phyloP scores from a whole-genome alignment of 148 eudicot species.

The Amaranthus palmeri region DNA sequence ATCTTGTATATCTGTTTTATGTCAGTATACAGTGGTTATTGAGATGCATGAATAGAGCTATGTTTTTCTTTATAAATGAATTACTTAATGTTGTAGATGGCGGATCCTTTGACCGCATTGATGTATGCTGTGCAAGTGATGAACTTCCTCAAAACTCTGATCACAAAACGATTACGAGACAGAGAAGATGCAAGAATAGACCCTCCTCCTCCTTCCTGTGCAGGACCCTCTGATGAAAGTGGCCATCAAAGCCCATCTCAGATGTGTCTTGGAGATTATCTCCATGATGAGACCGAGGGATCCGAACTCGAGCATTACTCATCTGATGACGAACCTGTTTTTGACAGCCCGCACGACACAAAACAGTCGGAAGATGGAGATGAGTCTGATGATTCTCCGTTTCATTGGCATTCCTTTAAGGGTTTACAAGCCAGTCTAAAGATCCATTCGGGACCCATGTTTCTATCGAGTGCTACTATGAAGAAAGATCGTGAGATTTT shows the following conservation, averaged over 20 bases:
- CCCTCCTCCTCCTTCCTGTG: conserved; percentile 34
- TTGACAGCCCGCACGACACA: conserved; percentile 39
- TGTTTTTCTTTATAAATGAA: neutral
- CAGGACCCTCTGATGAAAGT: conserved; percentile 59
- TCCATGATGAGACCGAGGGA: conserved; percentile 45
- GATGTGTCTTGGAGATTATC: conserved; percentile 28
- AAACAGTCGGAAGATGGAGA: conserved; percentile 34
- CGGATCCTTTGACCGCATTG: conserved; percentile 89
- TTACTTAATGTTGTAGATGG: conserved; percentile 51
- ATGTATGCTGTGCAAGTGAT: conserved; percentile 92
- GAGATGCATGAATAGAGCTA: neutral
- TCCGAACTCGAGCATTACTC: conserved; percentile 31
- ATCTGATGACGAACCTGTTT: conserved; percentile 41
- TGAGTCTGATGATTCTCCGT: conserved; percentile 44
- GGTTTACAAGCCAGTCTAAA: conserved; percentile 25
- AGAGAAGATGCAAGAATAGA: conserved; percentile 56
- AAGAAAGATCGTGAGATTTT: conserved; percentile 18
- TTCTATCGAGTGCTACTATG: conserved; percentile 39
- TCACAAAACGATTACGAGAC: conserved; percentile 58
- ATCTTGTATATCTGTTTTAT: no score
- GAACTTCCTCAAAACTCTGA: conserved; percentile 92
- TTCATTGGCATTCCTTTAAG: conserved; percentile 28
- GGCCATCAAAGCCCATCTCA: conserved; percentile 61
- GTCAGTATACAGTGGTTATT: neutral
- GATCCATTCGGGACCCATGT: conserved; percentile 18